Evolutionary conservation across 345 rosid genomes (phyloP), one percentile per base, ranked within the genome.

Genomic region (Arabis alpina): DNA sequence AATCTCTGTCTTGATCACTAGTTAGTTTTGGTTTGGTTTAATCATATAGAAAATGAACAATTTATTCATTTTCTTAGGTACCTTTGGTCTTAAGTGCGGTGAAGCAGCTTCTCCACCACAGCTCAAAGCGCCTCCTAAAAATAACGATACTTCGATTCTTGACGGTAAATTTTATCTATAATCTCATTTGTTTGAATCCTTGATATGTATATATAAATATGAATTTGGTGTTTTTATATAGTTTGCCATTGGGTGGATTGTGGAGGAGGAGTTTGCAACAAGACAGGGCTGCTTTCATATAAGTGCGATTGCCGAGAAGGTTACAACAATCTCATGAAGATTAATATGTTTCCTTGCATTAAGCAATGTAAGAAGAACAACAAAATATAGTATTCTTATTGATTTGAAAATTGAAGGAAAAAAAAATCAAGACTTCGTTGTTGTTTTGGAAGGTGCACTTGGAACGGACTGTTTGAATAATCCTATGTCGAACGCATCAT

Each of bases 251-350:
- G 92, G 96, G 64, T 82, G 30, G 75, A 85, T 30, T 93, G 96
- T 59, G 88, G 96, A 68, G 92, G 94, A 4, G 98, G 97, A 15
- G 42, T 64, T 2, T 93, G 98, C 81, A 86, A 86, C 81, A 84
- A 7, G 59, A 82, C 89, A 39, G 83, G 79, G 5, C 12, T 54
- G 3, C 39, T 86, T 68, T 16, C 62, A 1, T 85, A 88, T 66
- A 73, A 14, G 13, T 93, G 98, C 42, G 34, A 69, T 27, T 93
- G 97, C 32, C 54, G 45, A 0, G 87, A 72, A 23, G 98, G 92
- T 41, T 86, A 85, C 56, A 14, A n/a, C 4, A 93, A 90, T 81
- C 90, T 93, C 74, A 76, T 89, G 73, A 88, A 89, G 56, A 43
- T 66, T 34, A 60, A 91, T 50, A 44, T 80, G 63, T 87, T 90